Evolutionary conservation across 2,329 filamentous ascomycete species (phyloP), one percentile per base, ranked within the genome.

Genomic region (Cercospora janseana): DNA sequence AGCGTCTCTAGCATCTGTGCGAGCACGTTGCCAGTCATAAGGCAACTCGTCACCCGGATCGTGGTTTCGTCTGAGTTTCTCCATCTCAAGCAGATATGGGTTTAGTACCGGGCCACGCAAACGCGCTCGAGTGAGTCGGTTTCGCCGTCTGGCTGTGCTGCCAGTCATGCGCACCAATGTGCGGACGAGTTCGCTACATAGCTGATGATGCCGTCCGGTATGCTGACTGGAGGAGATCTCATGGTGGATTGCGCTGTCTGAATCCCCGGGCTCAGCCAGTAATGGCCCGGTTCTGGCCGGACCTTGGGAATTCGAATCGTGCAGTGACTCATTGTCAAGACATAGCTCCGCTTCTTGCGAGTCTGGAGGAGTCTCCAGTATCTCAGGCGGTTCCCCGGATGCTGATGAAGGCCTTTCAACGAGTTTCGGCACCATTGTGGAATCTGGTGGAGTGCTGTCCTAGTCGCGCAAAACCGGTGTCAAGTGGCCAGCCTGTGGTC

Each of bases 1-100:
- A 12, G n/a, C 4, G 2, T 27, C 29, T 7, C 23, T 32, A 4
- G 9, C 43, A 9, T 46, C 32, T 31, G 3, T 40, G 2, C 24
- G 21, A 16, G 44, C 34, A n/a, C 9, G 23, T n/a, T 40, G 31
- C 47, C 51, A 53, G 26, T 53, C 32, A 9, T 42, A 49, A n/a
- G 28, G 40, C 20, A 27, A 7, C 15, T 21, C 21, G 20, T 10
- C 27, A 4, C 27, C 16, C 13, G 9, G 21, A 18, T 28, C 13
- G 1, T 24, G 32, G 23, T 38, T 23, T 9, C 34, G 6, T 1
- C 18, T 28, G 3, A 53, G 34, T 18, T 49, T 53, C 6, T 41
- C 40, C 40, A 53, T 53, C 13, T 53, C 51, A 0, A 32, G 40
- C 7, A 53, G 24, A 10, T 32, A 49, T 1, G 46, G 41, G n/a